Evolutionary conservation across 495 filamentous ascomycete species (phyloP).

Genomic region (Tuber aestivum): DNA sequence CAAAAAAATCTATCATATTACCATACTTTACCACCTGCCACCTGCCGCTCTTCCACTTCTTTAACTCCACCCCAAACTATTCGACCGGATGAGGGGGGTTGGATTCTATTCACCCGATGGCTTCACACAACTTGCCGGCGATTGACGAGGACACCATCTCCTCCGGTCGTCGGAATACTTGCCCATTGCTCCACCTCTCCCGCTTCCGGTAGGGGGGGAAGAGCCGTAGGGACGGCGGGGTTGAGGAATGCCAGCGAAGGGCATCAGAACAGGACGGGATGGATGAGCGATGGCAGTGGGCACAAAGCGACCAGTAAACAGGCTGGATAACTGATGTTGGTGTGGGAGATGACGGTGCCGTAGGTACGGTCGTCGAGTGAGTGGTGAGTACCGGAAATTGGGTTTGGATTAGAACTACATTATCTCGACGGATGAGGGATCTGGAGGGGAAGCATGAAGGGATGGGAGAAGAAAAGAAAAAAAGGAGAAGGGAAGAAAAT

Average conservation of each 20-base stretch:
- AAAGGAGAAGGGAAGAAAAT: background rate
- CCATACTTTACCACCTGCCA: background rate
- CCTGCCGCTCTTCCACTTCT: background rate
- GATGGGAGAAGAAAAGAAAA: background rate
- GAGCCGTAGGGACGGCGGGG: background rate
- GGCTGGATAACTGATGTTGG: constrained; percentile 4
- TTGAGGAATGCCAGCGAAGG: background rate
- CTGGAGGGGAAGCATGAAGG: background rate
- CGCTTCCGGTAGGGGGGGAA: background rate
- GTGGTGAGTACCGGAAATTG: background rate
- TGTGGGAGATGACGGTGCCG: background rate
- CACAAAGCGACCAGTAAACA: background rate
- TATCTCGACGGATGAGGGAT: background rate
- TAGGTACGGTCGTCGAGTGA: background rate
- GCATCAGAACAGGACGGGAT: background rate
- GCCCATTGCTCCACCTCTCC: background rate
- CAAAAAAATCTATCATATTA: background rate
- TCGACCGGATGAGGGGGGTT: background rate
- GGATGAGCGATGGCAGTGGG: background rate
- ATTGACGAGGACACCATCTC: background rate
- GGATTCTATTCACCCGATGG: background rate
- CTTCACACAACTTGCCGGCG: background rate
- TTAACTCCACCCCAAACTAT: background rate
- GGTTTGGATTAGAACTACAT: constrained; percentile 5
- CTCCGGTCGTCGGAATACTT: background rate